Conservation (phyloP, 2,329 filamentous ascomycete genomes). For the Colletotrichum sublineola region DNA sequence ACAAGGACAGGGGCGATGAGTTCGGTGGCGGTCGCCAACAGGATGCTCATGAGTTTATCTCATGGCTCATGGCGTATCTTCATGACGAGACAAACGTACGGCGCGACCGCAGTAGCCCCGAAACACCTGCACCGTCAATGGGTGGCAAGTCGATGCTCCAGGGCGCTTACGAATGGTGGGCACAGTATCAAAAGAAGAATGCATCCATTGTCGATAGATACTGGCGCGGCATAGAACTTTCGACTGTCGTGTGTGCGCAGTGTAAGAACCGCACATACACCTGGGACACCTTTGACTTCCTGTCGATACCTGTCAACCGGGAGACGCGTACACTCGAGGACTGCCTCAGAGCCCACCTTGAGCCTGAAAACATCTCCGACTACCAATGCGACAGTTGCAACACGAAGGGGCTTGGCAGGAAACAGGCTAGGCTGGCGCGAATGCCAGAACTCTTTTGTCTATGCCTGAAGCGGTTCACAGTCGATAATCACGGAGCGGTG, state of each 20-base stretch:
- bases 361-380: constrained; percentile 75
- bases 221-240: constrained; percentile 82
- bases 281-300: constrained; percentile 67
- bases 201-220: constrained; percentile 83
- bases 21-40: constrained; percentile 86
- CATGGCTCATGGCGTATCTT: constrained; percentile 83
- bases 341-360: constrained; percentile 78
- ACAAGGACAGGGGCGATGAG: constrained; percentile 52
- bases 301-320: constrained; percentile 58
- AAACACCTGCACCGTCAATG: constrained; percentile 48
- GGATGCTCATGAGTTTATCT: constrained; percentile 91
- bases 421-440: constrained; percentile 80
- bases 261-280: constrained; percentile 65
- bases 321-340: constrained; percentile 62
- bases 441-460: constrained; percentile 85
- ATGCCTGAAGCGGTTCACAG: constrained; percentile 73
- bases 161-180: constrained; percentile 82
- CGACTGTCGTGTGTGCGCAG: constrained; percentile 76
- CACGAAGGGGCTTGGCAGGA: constrained; percentile 74
- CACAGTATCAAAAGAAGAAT: constrained; percentile 76
- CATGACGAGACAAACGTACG: constrained; percentile 85
- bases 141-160: constrained; percentile 55
- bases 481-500: constrained; percentile 47
- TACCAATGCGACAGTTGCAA: constrained; percentile 84
- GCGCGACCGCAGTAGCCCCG: constrained; percentile 49